Evolutionary conservation across 1,284 basidiomycete genomes (phyloP).

Genomic region (Xerocomus nothofagi): DNA sequence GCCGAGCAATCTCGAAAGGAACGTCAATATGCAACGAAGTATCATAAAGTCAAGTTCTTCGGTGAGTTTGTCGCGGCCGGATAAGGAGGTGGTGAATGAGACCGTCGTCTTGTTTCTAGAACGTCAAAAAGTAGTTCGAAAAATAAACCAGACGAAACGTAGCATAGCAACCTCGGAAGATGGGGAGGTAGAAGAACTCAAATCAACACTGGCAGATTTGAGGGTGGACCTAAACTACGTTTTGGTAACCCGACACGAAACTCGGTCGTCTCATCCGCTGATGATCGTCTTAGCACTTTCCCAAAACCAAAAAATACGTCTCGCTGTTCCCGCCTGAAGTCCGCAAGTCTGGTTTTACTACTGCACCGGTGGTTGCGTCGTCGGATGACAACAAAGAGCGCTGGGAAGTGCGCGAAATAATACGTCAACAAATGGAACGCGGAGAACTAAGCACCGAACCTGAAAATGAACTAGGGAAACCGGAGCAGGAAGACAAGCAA

Average conservation of each 20-base stretch:
- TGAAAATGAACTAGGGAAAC: conserved; percentile 45
- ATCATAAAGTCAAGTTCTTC: conserved; percentile 89
- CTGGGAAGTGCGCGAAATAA: conserved; percentile 62
- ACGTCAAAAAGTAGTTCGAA: conserved; percentile 76
- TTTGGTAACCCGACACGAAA: conserved; percentile 47
- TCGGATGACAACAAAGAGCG: conserved; percentile 40
- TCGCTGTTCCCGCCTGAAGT: conserved; percentile 77
- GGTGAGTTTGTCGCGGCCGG: conserved; percentile 48
- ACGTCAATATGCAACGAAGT: conserved; percentile 67
- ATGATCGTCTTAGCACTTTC: conserved; percentile 58
- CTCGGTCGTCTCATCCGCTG: not conserved
- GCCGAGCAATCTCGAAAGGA: conserved; percentile 65
- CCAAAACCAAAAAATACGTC: conserved; percentile 82
- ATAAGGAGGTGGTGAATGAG: not conserved
- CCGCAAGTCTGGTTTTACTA: conserved; percentile 39
- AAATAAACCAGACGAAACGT: conserved; percentile 64
- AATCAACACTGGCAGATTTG: conserved; percentile 54
- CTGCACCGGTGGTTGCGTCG: conserved; percentile 10
- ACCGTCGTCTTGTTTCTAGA: conserved; percentile 44
- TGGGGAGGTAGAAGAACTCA: conserved; percentile 44
- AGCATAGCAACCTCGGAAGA: conserved; percentile 40
- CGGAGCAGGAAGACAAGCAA: conserved; percentile 19
- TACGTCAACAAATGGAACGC: conserved; percentile 61
- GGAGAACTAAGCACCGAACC: conserved; percentile 64
- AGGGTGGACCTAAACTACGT: conserved; percentile 86